Conservation (phyloP, 495 filamentous ascomycete species). For the Sporormia fimetaria region DNA sequence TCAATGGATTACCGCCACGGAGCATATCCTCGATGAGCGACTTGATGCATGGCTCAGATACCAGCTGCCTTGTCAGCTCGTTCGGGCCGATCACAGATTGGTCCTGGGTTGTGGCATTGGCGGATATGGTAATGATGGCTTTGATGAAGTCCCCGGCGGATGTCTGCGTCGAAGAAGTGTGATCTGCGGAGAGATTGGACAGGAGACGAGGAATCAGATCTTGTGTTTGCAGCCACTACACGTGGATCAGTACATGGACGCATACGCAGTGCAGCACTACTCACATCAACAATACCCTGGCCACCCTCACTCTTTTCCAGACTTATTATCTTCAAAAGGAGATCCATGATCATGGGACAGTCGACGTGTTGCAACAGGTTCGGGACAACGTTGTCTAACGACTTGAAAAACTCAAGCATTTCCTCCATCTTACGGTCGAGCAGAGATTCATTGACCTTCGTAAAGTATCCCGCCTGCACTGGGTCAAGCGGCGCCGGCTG, state of each 20-base stretch:
- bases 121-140: constrained; percentile 96
- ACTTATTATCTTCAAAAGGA: constrained; percentile 93
- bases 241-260: constrained; percentile 6
- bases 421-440: constrained; percentile 96
- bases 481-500: constrained; percentile 72
- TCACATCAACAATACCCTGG: constrained; percentile 86
- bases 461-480: constrained; percentile 92
- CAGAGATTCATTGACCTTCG: constrained; percentile 92
- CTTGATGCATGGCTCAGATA: constrained; percentile 76
- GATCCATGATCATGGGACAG: constrained; percentile 97
- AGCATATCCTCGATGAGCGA: constrained; percentile 83
- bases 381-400: constrained; percentile 64
- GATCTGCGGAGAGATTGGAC: constrained; percentile 72
- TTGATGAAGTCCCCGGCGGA: constrained; percentile 97
- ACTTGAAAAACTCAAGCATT: constrained; percentile 82
- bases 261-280: constrained; percentile 24
- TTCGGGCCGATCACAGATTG: constrained; percentile 97
- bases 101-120: constrained; percentile 94
- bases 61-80: constrained; percentile 86
- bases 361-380: constrained; percentile 91
- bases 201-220: constrained; percentile 81
- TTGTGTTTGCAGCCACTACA: constrained; percentile 90
- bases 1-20: constrained; percentile 83
- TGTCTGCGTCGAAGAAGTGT: constrained; percentile 79
- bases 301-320: constrained; percentile 87